Percentiles rank a stretch among this genome's conserved stretches.
These are phyloP conservation scores for Gnomoniopsis sp. DNA, from an alignment of 2,329 filamentous ascomycete species.

Conservation along the genomic window DNA sequence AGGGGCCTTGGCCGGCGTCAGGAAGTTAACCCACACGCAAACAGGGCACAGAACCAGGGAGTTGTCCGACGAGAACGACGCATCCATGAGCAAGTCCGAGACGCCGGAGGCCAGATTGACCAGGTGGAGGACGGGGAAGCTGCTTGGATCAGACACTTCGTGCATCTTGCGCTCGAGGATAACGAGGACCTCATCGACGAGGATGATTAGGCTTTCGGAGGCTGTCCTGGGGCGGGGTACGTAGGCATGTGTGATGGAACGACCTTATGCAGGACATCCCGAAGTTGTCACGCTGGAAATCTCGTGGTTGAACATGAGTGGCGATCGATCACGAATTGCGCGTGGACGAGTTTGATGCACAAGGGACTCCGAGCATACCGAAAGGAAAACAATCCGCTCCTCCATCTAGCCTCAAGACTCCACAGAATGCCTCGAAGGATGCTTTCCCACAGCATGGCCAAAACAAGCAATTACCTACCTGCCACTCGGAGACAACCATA, in stretches of 20 bases:
- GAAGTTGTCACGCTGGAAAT: not conserved
- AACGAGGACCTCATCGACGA: constrained; percentile 45
- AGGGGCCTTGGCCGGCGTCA: constrained; percentile 26
- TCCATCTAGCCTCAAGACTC: no score
- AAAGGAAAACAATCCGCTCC: not conserved
- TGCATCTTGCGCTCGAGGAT: constrained; percentile 51
- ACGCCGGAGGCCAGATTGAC: constrained; percentile 11
- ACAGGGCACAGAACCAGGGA: not conserved
- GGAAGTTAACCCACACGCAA: constrained; percentile 1
- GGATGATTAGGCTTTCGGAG: constrained; percentile 31
- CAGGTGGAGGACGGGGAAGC: constrained; percentile 44
- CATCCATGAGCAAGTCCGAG: constrained; percentile 4
- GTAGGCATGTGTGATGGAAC: not conserved
- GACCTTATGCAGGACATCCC: not conserved
- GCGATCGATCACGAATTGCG: not conserved
- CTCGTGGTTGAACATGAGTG: not conserved
- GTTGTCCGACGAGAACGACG: constrained; percentile 7
- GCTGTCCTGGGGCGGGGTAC: not conserved
- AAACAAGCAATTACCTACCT: not conserved
- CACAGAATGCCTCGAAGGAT: not conserved
- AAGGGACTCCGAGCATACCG: not conserved
- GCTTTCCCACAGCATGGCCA: not conserved
- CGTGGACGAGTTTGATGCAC: not conserved
- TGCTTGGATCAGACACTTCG: constrained; percentile 53
- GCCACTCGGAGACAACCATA: not conserved